A percentile compares a stretch with the other conserved stretches of the same genome.
phyloP scores from a whole-genome alignment of 495 filamentous ascomycete genomes.

The Chaetomium fimeti region DNA sequence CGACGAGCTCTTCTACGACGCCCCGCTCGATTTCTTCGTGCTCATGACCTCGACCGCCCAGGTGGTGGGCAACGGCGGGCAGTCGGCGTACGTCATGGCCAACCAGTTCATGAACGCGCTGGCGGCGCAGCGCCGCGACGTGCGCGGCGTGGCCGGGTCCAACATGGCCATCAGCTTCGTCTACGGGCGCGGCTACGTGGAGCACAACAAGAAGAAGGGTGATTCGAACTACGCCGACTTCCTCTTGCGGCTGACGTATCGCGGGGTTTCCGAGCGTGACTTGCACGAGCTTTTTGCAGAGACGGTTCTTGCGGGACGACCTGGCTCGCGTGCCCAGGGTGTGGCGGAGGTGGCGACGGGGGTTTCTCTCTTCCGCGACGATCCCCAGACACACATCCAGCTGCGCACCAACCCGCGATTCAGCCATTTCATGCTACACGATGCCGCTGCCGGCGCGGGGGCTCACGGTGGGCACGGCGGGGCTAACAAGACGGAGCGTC shows the following conservation, averaged over 20 bases:
- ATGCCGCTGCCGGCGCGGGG: no score
- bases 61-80: constrained; percentile 52
- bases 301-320: constrained; percentile 1
- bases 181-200: constrained; percentile 37
- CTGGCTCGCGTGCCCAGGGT: no score
- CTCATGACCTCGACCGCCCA: constrained; percentile 42
- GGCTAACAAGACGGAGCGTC: no score
- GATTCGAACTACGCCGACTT: constrained; percentile 31
- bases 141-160: constrained; percentile 35
- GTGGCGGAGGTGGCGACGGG: no score
- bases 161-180: constrained; percentile 49
- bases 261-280: neutral
- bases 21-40: constrained; percentile 60
- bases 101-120: constrained; percentile 57
- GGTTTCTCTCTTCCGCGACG: constrained; percentile 5
- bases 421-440: no score
- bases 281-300: constrained; percentile 16
- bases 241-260: neutral
- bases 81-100: constrained; percentile 58
- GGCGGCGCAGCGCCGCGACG: constrained; percentile 30
- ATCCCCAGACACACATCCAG: constrained; percentile 8
- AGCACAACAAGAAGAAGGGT: constrained; percentile 17
- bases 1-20: constrained; percentile 39
- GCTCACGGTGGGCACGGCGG: no score
- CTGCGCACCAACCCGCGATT: no score